Evolutionary conservation across 805 yeast species (phyloP), one percentile per base, ranked within the genome.

Genomic region (Teunomyces cretensis): DNA sequence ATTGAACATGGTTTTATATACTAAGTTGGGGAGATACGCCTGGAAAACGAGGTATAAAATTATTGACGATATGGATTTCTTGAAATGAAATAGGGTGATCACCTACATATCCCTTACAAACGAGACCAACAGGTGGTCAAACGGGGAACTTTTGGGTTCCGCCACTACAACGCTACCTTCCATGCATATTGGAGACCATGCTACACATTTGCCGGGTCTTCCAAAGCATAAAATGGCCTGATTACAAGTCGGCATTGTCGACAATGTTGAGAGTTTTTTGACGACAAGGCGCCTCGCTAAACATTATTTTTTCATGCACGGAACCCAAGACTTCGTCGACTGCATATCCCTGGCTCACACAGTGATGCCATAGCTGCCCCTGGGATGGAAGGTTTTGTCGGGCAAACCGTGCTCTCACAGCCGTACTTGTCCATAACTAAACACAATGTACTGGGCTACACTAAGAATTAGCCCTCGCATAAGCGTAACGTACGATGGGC

Each of bases 71-170:
- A 24, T 14, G 15, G 13, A 24, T 24, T 22, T 17, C 27, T 35
- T 35, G 13, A 35, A 17, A 19, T 35, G 38, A 35, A 35, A 35
- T 35, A 35, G 14, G 38, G 38, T 35, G 38, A 35, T 14, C 28
- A 8, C 28, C 9, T 35, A 35, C 38, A 35, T 35, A 35, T 35
- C 38, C 38, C 38, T 35, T 35, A 14, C 17, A 14, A 16, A 32
- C 17, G 19, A 13, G 33, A 13, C n/a, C 13, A 30, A 30, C 9
- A 12, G 15, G 33, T 9, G 33, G 13, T 30, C 33, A 30, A 19
- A 19, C 6, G 22, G 3, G 22, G 22, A 19, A 6, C 6, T 19
- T 4, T 19, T 19, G 22, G 6, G 6, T 4, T 3, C 22, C 22
- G 6, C 3, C 22, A 19, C 3, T 19, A 19, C 22, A 19, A 19